Evolutionary conservation across 208 protist species (phyloP).

Genomic region (Trypanosoma brucei): DNA sequence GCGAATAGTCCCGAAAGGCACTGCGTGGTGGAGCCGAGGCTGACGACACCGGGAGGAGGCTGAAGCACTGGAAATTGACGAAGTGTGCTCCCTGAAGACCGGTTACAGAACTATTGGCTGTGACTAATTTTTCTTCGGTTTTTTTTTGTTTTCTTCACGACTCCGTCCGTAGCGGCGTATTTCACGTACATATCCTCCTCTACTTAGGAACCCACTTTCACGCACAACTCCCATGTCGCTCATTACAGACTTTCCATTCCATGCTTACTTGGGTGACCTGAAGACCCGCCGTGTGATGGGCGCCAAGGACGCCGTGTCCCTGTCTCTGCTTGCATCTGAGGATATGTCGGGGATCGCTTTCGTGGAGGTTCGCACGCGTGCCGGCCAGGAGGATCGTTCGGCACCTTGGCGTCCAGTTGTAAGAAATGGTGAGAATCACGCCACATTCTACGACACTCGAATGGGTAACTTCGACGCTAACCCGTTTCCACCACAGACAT

Average conservation of each 20-base stretch:
- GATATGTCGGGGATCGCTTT: slow-evolving; percentile 78
- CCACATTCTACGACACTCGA: slow-evolving; percentile 84
- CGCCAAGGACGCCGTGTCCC: slow-evolving; percentile 66
- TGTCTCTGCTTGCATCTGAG: slow-evolving; percentile 74
- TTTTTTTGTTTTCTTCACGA: too few relatives aligned
- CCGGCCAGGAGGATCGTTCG: slow-evolving; percentile 55
- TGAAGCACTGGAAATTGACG: too few relatives aligned
- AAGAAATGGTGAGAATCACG: slow-evolving; percentile 32
- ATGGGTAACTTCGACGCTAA: slow-evolving; percentile 89
- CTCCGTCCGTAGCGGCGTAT: too few relatives aligned
- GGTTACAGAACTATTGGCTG: too few relatives aligned
- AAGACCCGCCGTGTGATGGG: slow-evolving; percentile 62
- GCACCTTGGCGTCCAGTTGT: slow-evolving; percentile 52
- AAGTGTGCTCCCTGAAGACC: too few relatives aligned
- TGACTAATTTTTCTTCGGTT: too few relatives aligned
- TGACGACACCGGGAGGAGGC: too few relatives aligned
- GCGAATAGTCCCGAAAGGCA: too few relatives aligned
- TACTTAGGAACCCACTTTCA: not conserved
- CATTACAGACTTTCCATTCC: slow-evolving; percentile 82
- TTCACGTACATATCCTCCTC: too few relatives aligned
- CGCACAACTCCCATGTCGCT: slow-evolving; percentile 57
- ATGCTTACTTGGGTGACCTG: slow-evolving; percentile 78
- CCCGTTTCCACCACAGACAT: slow-evolving; percentile 71
- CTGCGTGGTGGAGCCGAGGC: too few relatives aligned
- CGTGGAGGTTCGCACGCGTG: slow-evolving; percentile 74